phyloP scores from a whole-genome alignment of 2,329 filamentous ascomycete genomes.

The Monilinia polystroma region DNA sequence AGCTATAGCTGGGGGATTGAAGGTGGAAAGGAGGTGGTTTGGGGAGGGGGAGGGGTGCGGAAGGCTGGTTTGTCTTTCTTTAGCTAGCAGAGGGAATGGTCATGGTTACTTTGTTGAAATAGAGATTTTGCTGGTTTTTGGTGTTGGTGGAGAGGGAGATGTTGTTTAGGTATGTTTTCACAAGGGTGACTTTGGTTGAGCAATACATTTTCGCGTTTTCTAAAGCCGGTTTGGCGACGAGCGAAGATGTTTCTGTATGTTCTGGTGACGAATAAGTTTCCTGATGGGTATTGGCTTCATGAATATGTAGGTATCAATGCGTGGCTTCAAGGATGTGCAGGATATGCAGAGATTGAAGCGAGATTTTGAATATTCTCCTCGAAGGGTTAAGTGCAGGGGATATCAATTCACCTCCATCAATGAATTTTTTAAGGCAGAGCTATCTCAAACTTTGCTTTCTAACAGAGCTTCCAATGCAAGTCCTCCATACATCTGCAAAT shows the following conservation, averaged over 20 bases:
- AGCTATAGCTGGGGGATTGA: conserved; percentile 48
- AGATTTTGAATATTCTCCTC: neutral
- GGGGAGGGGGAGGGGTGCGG: conserved; percentile 44
- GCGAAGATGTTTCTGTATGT: conserved; percentile 39
- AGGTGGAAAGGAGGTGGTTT: conserved; percentile 44
- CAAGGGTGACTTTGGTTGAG: conserved; percentile 31
- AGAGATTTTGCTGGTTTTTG: conserved; percentile 19
- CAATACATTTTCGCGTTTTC: conserved; percentile 32
- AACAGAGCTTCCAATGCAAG: conserved; percentile 52
- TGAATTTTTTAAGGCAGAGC: conserved; percentile 58
- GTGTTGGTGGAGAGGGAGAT: conserved; percentile 29
- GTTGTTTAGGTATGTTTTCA: conserved; percentile 23
- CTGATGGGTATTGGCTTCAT: conserved; percentile 23
- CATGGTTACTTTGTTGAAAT: conserved; percentile 48
- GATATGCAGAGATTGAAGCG: neutral
- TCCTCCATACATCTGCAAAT: conserved; percentile 49
- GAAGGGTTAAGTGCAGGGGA: neutral
- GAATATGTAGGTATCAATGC: no score
- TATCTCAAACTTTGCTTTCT: conserved; percentile 54
- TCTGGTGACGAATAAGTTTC: conserved; percentile 39
- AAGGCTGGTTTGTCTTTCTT: conserved; percentile 47
- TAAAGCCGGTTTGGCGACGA: conserved; percentile 35
- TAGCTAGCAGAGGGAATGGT: conserved; percentile 52
- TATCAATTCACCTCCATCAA: conserved; percentile 48
- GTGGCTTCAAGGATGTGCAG: no score